A percentile compares a stretch with the other conserved stretches of the same genome.
Evolutionary conservation across 306 rosid genomes (phyloP).

Genomic region (Medicago ruthenica): DNA sequence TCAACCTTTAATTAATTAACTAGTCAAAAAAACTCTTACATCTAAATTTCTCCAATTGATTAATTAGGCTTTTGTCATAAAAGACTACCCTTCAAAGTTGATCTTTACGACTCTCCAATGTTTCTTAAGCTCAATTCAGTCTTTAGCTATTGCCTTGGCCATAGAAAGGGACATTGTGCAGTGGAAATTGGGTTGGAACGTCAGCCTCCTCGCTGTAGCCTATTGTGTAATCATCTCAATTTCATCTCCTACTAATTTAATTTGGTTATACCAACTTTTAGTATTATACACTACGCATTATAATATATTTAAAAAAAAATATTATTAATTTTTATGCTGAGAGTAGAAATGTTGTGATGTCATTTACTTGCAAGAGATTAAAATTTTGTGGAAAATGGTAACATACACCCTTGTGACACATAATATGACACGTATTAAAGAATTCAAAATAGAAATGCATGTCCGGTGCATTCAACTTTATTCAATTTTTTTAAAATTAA

Average conservation of each 20-base stretch:
- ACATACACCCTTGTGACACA: no score
- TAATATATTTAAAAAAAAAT: background rate
- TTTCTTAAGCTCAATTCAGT: constrained; percentile 60
- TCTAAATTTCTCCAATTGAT: background rate
- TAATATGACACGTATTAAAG: no score
- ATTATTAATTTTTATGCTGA: no score
- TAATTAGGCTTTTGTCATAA: constrained; percentile 57
- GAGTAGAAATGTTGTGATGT: no score
- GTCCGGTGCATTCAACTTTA: no score
- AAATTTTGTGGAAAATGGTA: no score
- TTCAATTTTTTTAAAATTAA: no score
- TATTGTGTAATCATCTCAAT: constrained; percentile 62
- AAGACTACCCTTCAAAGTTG: constrained; percentile 65
- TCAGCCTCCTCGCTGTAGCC: constrained; percentile 63
- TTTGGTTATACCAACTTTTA: background rate
- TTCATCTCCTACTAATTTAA: background rate
- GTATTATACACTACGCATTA: background rate
- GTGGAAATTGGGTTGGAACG: constrained; percentile 76
- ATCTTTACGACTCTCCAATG: constrained; percentile 70
- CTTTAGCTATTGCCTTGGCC: constrained; percentile 61
- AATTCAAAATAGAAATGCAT: no score
- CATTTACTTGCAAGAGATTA: background rate
- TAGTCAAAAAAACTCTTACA: no score
- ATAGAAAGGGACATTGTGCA: constrained; percentile 66
- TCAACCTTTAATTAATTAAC: background rate